Evolutionary conservation across 2,329 filamentous ascomycete genomes (phyloP).

Genomic region (Karstenula rhodostoma): DNA sequence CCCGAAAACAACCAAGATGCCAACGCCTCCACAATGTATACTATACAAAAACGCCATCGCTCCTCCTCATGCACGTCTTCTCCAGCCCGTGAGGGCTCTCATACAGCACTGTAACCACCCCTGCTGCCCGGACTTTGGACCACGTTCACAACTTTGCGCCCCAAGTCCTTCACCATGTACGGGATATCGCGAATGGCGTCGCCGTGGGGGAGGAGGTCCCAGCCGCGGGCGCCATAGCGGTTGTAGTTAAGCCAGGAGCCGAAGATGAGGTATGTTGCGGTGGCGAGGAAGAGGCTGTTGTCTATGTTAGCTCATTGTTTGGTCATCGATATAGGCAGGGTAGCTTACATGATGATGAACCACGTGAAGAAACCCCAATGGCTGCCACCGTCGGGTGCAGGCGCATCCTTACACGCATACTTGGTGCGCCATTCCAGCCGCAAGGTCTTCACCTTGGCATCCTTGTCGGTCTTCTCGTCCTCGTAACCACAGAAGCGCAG

Average conservation of each 20-base stretch:
- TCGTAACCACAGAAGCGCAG: slow-evolving; percentile 81
- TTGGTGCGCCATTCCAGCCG: slow-evolving; percentile 87
- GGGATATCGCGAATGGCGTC: slow-evolving; percentile 92
- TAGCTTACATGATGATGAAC: slow-evolving; percentile 86
- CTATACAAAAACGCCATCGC: slow-evolving; percentile 5
- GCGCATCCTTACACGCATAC: slow-evolving; percentile 71
- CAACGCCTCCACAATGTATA: slow-evolving; percentile 6
- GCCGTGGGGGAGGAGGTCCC: slow-evolving; percentile 92
- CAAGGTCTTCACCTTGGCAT: slow-evolving; percentile 67
- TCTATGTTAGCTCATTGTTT: slow-evolving; percentile 20
- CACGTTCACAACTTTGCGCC: slow-evolving; percentile 79
- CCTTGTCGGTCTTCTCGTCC: slow-evolving; percentile 58
- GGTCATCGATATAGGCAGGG: neutral
- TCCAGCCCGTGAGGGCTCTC: slow-evolving; percentile 31
- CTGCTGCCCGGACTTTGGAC: slow-evolving; percentile 84
- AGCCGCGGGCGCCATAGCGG: slow-evolving; percentile 91
- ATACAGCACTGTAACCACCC: slow-evolving; percentile 95
- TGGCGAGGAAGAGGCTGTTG: slow-evolving; percentile 79
- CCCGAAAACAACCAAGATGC: no score
- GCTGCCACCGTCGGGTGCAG: slow-evolving; percentile 55
- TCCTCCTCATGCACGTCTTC: neutral
- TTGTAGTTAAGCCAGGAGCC: slow-evolving; percentile 99
- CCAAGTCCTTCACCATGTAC: slow-evolving; percentile 90
- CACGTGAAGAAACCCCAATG: slow-evolving; percentile 98
- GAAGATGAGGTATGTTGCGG: slow-evolving; percentile 92